Conservation (phyloP, 192 early-diverging fungal species). For the Coemansia sp. region DNA sequence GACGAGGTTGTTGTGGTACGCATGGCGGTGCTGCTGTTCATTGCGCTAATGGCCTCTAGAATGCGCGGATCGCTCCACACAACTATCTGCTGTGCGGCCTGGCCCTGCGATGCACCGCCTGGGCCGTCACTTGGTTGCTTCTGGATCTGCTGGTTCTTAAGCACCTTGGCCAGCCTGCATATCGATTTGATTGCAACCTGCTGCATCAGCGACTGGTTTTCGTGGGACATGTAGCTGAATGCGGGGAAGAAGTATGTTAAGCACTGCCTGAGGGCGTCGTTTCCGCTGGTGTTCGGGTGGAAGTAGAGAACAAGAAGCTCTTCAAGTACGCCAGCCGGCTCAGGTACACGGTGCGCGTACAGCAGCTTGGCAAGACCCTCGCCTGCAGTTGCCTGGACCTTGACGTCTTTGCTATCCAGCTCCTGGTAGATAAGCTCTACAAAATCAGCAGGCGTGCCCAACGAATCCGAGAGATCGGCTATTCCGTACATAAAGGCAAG, state of each 20-base stretch:
- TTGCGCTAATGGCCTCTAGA: slow-evolving; percentile 49
- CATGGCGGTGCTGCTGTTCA: slow-evolving; percentile 17
- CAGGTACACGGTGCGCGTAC: slow-evolving; percentile 55
- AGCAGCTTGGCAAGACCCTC: slow-evolving; percentile 79
- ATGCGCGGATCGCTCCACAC: slow-evolving; percentile 79
- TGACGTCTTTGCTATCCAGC: slow-evolving; percentile 59
- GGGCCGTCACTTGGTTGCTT: neutral
- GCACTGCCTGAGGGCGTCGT: slow-evolving; percentile 76
- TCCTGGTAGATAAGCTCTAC: slow-evolving; percentile 56
- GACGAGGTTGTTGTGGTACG: slow-evolving; percentile 5
- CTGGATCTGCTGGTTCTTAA: slow-evolving; percentile 29
- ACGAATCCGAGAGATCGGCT: slow-evolving; percentile 38
- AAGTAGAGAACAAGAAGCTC: slow-evolving; percentile 81
- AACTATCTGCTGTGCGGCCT: slow-evolving; percentile 70
- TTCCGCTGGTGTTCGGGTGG: slow-evolving; percentile 65
- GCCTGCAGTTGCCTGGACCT: slow-evolving; percentile 67
- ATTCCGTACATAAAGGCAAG: slow-evolving; percentile 55
- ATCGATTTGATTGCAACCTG: slow-evolving; percentile 55
- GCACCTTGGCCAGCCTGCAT: slow-evolving; percentile 33
- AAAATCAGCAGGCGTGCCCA: slow-evolving; percentile 46
- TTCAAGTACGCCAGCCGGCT: slow-evolving; percentile 57
- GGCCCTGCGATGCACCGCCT: slow-evolving; percentile 40
- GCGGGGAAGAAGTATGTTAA: slow-evolving; percentile 88
- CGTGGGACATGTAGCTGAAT: slow-evolving; percentile 71
- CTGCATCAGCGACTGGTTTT: slow-evolving; percentile 68